Conservation (phyloP, 2,329 filamentous ascomycete genomes). For the Pseudogymnoascus sp. region DNA sequence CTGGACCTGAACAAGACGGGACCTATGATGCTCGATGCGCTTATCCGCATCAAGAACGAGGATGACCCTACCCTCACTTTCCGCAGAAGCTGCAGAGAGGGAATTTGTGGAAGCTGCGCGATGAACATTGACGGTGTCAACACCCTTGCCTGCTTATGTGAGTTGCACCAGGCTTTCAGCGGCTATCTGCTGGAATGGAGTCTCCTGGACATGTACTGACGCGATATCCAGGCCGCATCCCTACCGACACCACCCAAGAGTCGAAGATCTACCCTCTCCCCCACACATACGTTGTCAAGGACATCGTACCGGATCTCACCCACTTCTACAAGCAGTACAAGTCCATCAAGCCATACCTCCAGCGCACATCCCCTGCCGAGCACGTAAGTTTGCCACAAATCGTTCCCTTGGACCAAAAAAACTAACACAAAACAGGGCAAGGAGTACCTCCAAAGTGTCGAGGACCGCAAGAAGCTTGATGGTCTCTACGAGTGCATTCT, state of each 20-base stretch:
- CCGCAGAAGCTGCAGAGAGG: constrained; percentile 90
- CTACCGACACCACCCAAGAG: constrained; percentile 69
- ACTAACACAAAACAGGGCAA: constrained; percentile 53
- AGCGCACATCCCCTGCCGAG: constrained; percentile 73
- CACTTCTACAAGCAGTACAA: constrained; percentile 99
- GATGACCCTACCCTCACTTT: constrained; percentile 94
- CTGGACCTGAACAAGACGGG: constrained; percentile 98
- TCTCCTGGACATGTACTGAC: constrained; percentile 23
- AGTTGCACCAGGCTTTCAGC: constrained; percentile 31
- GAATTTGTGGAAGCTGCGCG: constrained; percentile 95
- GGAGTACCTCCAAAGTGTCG: constrained; percentile 85
- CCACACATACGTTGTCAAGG: constrained; percentile 98
- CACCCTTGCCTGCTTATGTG: constrained; percentile 95
- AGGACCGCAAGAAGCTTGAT: constrained; percentile 91
- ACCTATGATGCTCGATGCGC: constrained; percentile 93
- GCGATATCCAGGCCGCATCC: constrained; percentile 69
- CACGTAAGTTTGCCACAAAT: constrained; percentile 55
- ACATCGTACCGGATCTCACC: constrained; percentile 93
- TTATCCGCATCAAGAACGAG: constrained; percentile 99
- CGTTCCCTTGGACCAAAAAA: constrained; percentile 11
- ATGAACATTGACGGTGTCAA: constrained; percentile 99
- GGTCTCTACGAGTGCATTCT: constrained; percentile 99
- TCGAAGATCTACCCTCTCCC: constrained; percentile 95
- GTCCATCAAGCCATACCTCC: constrained; percentile 97
- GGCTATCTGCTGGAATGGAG: constrained; percentile 2